Evolutionary conservation across 1,284 basidiomycete species (phyloP), one percentile per base, ranked within the genome.

Genomic region (Cystobasidium sp.): DNA sequence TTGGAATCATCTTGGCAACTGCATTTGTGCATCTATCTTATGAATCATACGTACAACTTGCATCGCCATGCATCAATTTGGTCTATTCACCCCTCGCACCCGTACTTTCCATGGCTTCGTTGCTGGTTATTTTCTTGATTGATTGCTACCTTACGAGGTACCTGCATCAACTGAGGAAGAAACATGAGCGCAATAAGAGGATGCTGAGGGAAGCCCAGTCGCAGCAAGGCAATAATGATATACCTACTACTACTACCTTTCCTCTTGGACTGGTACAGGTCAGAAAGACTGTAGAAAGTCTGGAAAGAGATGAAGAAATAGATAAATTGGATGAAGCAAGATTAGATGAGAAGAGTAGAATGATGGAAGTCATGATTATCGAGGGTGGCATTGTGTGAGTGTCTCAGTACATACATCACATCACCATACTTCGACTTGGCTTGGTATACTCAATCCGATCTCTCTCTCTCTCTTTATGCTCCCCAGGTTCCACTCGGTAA

Each of bases 1-100:
- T 78, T 1, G 84, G 84, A 24, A 80, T 85, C 73, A 84, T 85
- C 75, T 77, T 85, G 52, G 80, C 81, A 4, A 85, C 84, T 0
- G 84, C 84, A 0, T 85, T 85, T 66, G 81, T 81, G 20, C 84
- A 85, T 69, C 79, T 85, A 0, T 79, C 85, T 0, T 83, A 80
- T 76, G 83, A 84, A 76, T 80, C 82, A 0, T 83, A 85, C 74
- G 72, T 84, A 41, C 71, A 75, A 75, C 31, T 74, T 75, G 76
- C 77, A 43, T 61, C 55, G 7, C 56, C 55, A 20, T 71, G 68
- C 31, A 39, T 71, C 1, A 53, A 41, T 31, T 78, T 85, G 7
- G 75, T 68, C 5, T 85, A 82, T 76, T 83, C 84, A 55, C 81
- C 84, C 0, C 81, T 83, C 0, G 81, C 81, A 0, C 80, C 84